Conservation (phyloP, 495 filamentous ascomycete genomes). For the Annulohypoxylon maeteangense region DNA sequence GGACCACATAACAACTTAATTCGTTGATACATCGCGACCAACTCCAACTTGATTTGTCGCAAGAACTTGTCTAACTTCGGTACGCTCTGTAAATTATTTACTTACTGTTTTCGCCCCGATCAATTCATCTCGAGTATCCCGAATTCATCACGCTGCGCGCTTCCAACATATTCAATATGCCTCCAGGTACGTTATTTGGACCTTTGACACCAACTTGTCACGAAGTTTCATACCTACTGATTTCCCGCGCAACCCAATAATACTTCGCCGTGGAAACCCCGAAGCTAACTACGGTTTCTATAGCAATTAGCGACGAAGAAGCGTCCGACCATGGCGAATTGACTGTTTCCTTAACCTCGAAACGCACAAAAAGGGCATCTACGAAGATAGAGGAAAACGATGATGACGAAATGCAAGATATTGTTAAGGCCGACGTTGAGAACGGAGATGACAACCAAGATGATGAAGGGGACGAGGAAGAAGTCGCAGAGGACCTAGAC, state of each 20-base stretch:
- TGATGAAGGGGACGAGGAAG: conserved; percentile 49
- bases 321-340: conserved; percentile 47
- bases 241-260: conserved; percentile 11
- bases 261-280: not conserved
- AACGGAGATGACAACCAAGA: conserved; percentile 44
- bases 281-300: conserved; percentile 6
- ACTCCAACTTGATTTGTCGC: conserved; percentile 28
- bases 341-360: conserved; percentile 31
- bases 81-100: not conserved
- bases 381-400: not conserved
- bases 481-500: conserved; percentile 52
- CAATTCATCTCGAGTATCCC: not conserved
- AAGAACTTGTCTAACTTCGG: conserved; percentile 11
- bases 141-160: not conserved
- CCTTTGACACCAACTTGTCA: not conserved
- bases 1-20: not conserved
- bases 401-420: conserved; percentile 28
- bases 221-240: not conserved
- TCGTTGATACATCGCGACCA: not conserved
- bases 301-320: conserved; percentile 57
- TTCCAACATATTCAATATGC: conserved; percentile 29
- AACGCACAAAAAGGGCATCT: conserved; percentile 37
- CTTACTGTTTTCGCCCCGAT: not conserved
- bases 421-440: conserved; percentile 25
- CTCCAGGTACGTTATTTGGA: conserved; percentile 41